A percentile compares a stretch with the other conserved stretches of the same genome.
Evolutionary conservation across 495 filamentous ascomycete species (phyloP).

Genomic region (Halenospora varia): DNA sequence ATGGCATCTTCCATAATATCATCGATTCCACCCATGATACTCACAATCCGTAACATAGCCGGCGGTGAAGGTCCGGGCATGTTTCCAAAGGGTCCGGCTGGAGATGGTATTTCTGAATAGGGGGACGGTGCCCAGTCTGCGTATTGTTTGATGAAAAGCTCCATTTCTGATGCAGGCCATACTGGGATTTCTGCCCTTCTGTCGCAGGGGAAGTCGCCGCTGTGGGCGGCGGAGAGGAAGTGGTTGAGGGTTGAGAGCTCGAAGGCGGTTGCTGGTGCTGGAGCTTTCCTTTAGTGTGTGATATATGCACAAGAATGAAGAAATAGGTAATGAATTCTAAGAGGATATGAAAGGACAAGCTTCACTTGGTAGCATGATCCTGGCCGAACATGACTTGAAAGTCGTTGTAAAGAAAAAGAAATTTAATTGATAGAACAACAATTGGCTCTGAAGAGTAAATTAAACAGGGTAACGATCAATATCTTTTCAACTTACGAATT

Average conservation of each 20-base stretch:
- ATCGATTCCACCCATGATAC: conserved; percentile 6
- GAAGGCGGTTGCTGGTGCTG: too few species aligned
- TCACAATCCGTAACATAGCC: conserved; percentile 7
- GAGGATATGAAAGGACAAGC: too few species aligned
- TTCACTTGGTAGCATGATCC: too few species aligned
- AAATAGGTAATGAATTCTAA: too few species aligned
- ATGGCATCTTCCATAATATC: background rate
- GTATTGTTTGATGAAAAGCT: conserved; percentile 2
- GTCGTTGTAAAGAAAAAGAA: too few species aligned
- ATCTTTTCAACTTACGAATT: background rate
- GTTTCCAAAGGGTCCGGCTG: background rate
- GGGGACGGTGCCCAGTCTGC: conserved; percentile 16
- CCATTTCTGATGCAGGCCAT: conserved; percentile 4
- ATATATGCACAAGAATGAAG: too few species aligned
- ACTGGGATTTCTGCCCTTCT: conserved; percentile 2
- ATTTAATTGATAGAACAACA: too few species aligned
- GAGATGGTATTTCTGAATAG: conserved; percentile 1
- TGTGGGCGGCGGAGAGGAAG: conserved; percentile 4
- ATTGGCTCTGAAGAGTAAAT: too few species aligned
- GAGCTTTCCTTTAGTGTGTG: too few species aligned
- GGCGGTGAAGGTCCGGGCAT: conserved; percentile 4
- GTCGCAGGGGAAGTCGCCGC: conserved; percentile 8
- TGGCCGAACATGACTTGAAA: too few species aligned
- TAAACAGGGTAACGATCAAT: background rate
- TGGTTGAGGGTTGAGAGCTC: conserved; percentile 1